A percentile compares a stretch with the other conserved stretches of the same genome.
phyloP scores from a whole-genome alignment of 2,329 filamentous ascomycete species.

The Fusarium burgessii region DNA sequence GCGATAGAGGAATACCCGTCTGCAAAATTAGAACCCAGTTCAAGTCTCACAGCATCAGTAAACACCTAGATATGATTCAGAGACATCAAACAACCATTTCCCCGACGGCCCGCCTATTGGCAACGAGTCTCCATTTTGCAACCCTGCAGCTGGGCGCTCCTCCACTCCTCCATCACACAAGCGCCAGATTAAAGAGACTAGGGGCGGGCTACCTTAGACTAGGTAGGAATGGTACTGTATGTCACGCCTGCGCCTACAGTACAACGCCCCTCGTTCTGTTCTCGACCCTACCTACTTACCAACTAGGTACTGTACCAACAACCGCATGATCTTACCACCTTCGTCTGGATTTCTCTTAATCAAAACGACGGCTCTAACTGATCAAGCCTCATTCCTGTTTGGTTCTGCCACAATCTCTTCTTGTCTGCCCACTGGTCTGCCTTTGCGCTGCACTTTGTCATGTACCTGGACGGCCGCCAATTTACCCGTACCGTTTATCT shows the following conservation, averaged over 20 bases:
- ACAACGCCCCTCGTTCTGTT: constrained; percentile 30
- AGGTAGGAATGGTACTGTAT: constrained; percentile 31
- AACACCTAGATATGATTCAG: background rate
- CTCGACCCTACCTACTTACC: constrained; percentile 17
- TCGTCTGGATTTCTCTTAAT: constrained; percentile 36
- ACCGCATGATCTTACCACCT: constrained; percentile 39
- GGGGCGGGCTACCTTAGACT: background rate
- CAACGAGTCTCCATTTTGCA: background rate
- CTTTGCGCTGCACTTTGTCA: constrained; percentile 22
- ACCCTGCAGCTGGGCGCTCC: constrained; percentile 20
- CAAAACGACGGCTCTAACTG: constrained; percentile 28
- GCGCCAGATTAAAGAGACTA: constrained; percentile 35
- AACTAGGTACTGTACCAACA: constrained; percentile 15
- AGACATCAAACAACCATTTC: constrained; percentile 33
- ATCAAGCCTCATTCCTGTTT: constrained; percentile 42
- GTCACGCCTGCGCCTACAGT: constrained; percentile 42
- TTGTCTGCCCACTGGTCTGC: constrained; percentile 37
- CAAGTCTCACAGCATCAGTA: constrained; percentile 23
- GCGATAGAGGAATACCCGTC: constrained; percentile 32
- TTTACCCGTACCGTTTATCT: constrained; percentile 10
- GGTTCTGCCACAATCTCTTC: constrained; percentile 40
- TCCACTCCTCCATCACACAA: constrained; percentile 36
- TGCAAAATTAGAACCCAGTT: background rate
- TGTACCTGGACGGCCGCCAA: constrained; percentile 29
- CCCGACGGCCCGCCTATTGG: constrained; percentile 13